Evolutionary conservation across 495 filamentous ascomycete genomes (phyloP), one percentile per base, ranked within the genome.

Genomic region (Venustampulla echinocandica): DNA sequence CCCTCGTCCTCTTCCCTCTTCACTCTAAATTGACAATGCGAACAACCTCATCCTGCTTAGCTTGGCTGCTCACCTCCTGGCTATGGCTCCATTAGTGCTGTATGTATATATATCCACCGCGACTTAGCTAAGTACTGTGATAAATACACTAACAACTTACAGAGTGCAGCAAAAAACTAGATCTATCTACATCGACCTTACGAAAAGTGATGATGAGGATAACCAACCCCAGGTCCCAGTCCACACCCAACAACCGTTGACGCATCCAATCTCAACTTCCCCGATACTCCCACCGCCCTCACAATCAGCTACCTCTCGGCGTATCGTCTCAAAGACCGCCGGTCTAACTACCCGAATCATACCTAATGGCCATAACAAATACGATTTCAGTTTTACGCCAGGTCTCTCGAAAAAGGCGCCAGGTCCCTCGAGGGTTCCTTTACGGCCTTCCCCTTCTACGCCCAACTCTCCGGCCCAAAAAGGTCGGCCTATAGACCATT

Each of bases 161-260:
- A n/a, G n/a, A n/a, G n/a, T n/a, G n/a, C n/a, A n/a, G n/a, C n/a
- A n/a, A n/a, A n/a, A n/a, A n/a, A n/a, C n/a, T n/a, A n/a, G n/a
- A n/a, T n/a, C n/a, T n/a, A n/a, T n/a, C n/a, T n/a, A n/a, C n/a
- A n/a, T n/a, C n/a, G 54, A 56, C 25, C 44, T 56, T 2, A 56
- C 54, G 10, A 3, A 13, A 7, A 53, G 47, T 19, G 54, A 57
- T 42, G 49, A 52, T 23, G 54, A 56, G 18, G 41, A 55, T 21
- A 21, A 21, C 33, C 13, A 35, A 35, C 11, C 27, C 27, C 18
- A 35, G 6, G 6, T 10, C 13, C 33, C 5, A 4, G 33, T 14
- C 33, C 5, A 6, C 19, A 25, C 17, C 14, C 11, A 14, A 11
- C 25, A 43, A 24, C 14, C 13, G 9, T 6, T n/a, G 3, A 23